Evolutionary conservation across 345 rosid species (phyloP).

Genomic region (Citrus cavaleriei): DNA sequence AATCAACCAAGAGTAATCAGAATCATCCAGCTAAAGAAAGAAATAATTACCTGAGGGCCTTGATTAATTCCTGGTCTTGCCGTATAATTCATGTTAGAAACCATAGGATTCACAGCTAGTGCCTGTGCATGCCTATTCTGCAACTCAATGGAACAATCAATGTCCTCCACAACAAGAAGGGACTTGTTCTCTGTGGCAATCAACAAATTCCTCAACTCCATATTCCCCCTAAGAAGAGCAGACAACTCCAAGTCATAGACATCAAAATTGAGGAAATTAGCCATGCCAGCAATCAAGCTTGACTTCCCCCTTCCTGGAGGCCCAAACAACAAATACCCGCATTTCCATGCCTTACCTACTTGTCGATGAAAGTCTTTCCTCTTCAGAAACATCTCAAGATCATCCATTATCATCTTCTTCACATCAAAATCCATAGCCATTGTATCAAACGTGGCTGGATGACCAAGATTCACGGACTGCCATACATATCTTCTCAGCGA

Average conservation of each 20-base stretch:
- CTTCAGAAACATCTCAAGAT: conserved; percentile 30
- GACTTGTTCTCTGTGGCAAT: conserved; percentile 27
- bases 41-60: conserved; percentile 8
- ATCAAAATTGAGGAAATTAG: conserved; percentile 23
- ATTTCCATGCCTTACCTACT: conserved; percentile 33
- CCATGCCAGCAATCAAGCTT: conserved; percentile 33
- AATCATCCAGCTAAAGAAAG: background rate
- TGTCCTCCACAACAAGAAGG: conserved; percentile 32
- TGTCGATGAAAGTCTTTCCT: conserved; percentile 22
- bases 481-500: conserved; percentile 9
- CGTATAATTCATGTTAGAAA: background rate
- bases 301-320: conserved; percentile 33
- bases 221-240: conserved; percentile 7
- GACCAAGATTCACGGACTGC: conserved; percentile 29
- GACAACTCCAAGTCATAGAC: conserved; percentile 31
- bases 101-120: background rate
- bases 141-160: conserved; percentile 29
- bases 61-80: background rate
- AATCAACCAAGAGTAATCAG: background rate
- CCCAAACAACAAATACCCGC: conserved; percentile 28
- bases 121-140: conserved; percentile 5
- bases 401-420: conserved; percentile 28
- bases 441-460: conserved; percentile 29
- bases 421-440: conserved; percentile 22
- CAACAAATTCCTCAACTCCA: conserved; percentile 18